Evolutionary conservation across 1,284 basidiomycete genomes (phyloP), one percentile per base, ranked within the genome.

Genomic region (Flammula alnicola): DNA sequence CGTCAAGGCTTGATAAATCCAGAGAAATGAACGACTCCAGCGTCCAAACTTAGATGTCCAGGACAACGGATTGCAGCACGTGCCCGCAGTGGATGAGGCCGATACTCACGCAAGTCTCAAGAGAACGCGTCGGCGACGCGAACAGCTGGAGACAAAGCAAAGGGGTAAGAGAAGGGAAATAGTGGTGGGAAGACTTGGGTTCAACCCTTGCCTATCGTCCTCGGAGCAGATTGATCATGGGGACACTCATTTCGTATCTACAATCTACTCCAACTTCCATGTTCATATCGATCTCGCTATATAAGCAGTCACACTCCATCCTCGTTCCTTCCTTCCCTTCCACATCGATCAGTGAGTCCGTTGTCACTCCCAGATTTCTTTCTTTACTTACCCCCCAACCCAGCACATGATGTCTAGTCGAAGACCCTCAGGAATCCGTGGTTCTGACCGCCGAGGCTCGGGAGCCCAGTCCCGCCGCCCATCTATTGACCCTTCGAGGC

Each of bases 401-500:
- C 14, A 42, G n/a, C 16, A 43, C 23, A 37, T 39, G 10, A 55
- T 57, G 50, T 49, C 55, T 27, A 36, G 23, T 32, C 46, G 36
- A 31, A 35, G 47, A 41, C 35, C 54, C 22, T 58, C 61, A 41
- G 52, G 44, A 30, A 56, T 52, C 35, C 55, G 54, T 27, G 48
- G 38, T 36, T 57, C 60, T 35, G 52, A 54, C 37, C 53, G 54
- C 12, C 47, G 50, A 20, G 44, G 49, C 11, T 55, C 55, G 5
- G 39, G 32, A 9, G 35, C 49, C 4, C 32, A 49, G 8, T 33
- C 27, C 3, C 76, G 88, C 50, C 76, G 84, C 42, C 74, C 62
- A 1, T 90, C 88, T 41, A 91, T 91, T 63, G 88, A 91, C 65
- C 88, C 88, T 46, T 79, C 79, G 58, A 79, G 79, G 66, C 79